A percentile compares a stretch with the other conserved stretches of the same genome.
Conservation (phyloP, 2,329 filamentous ascomycete genomes). For the Claviceps monticola region DNA sequence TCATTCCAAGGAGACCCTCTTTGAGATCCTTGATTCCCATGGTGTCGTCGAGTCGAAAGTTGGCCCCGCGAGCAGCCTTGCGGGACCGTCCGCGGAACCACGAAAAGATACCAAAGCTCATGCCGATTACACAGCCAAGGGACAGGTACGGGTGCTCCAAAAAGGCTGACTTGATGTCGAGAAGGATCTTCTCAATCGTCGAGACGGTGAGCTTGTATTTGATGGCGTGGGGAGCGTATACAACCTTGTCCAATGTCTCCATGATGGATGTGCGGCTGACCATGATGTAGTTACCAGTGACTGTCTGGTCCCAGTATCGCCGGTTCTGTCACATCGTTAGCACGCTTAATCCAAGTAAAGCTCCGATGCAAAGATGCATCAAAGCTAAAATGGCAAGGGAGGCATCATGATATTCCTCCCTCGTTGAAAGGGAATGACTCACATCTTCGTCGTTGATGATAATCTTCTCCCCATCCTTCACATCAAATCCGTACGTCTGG, state of each 20-base stretch:
- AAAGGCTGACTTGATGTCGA: constrained; percentile 46
- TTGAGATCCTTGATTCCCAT: constrained; percentile 39
- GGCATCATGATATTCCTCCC: not conserved
- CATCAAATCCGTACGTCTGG: constrained; percentile 86
- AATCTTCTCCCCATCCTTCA: constrained; percentile 76
- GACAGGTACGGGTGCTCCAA: constrained; percentile 45
- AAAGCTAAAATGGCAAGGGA: not conserved
- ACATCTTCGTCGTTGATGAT: constrained; percentile 97
- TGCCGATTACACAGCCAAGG: constrained; percentile 41
- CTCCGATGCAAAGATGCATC: not conserved
- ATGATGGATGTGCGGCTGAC: constrained; percentile 82
- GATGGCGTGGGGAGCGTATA: constrained; percentile 55
- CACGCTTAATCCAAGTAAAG: not conserved
- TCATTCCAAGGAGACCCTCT: constrained; percentile 47
- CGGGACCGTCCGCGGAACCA: constrained; percentile 43
- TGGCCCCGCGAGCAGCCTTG: constrained; percentile 34
- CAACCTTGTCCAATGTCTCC: constrained; percentile 65
- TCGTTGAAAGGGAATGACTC: constrained; percentile 27
- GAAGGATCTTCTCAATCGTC: constrained; percentile 56
- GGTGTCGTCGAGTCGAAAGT: constrained; percentile 49
- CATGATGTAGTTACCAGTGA: constrained; percentile 79
- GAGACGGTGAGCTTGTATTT: constrained; percentile 66
- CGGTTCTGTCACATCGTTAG: constrained; percentile 47
- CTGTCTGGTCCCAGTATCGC: constrained; percentile 87
- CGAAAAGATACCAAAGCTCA: constrained; percentile 37